These are phyloP conservation scores for Wickerhamomyces rabaulensis DNA, from an alignment of 805 yeast species.

Conservation along the genomic window DNA sequence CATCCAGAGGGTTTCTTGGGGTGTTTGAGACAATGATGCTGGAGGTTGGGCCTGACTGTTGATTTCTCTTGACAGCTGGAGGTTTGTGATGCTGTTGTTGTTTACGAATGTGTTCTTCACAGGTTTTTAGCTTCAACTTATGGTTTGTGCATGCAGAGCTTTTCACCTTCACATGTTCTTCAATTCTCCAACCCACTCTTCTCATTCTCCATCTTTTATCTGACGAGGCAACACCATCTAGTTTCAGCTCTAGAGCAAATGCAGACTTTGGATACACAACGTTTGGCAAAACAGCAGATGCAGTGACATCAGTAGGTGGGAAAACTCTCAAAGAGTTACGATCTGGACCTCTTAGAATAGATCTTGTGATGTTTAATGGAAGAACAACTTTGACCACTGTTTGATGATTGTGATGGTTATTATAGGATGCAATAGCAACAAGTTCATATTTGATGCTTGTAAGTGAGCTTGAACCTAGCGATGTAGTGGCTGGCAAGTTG, in stretches of 20 bases:
- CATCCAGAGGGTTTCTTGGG: slow-evolving; percentile 10
- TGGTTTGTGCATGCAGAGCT: slow-evolving; percentile 57
- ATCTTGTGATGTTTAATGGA: slow-evolving; percentile 71
- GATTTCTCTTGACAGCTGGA: slow-evolving; percentile 30
- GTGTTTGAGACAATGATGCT: slow-evolving; percentile 28
- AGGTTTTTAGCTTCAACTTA: slow-evolving; percentile 38
- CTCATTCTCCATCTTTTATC: slow-evolving; percentile 88
- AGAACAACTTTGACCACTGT: slow-evolving; percentile 40
- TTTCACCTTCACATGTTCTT: slow-evolving; percentile 68
- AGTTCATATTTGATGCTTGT: slow-evolving; percentile 68
- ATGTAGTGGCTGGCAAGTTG: slow-evolving; percentile 69
- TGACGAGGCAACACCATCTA: slow-evolving; percentile 62
- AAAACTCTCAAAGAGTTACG: slow-evolving; percentile 83
- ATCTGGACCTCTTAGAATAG: slow-evolving; percentile 77
- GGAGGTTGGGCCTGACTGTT: slow-evolving; percentile 34
- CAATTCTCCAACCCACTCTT: slow-evolving; percentile 82
- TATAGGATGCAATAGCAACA: slow-evolving; percentile 51
- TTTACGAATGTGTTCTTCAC: slow-evolving; percentile 37
- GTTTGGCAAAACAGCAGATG: slow-evolving; percentile 82
- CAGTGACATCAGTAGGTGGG: slow-evolving; percentile 91
- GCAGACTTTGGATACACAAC: slow-evolving; percentile 84
- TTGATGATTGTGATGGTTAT: slow-evolving; percentile 28
- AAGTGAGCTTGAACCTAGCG: slow-evolving; percentile 46
- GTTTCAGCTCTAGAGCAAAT: slow-evolving; percentile 74
- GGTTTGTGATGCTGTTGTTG: slow-evolving; percentile 16